phyloP scores from a whole-genome alignment of 1,139 yeast species.

The Citeromyces hawaiiensis region DNA sequence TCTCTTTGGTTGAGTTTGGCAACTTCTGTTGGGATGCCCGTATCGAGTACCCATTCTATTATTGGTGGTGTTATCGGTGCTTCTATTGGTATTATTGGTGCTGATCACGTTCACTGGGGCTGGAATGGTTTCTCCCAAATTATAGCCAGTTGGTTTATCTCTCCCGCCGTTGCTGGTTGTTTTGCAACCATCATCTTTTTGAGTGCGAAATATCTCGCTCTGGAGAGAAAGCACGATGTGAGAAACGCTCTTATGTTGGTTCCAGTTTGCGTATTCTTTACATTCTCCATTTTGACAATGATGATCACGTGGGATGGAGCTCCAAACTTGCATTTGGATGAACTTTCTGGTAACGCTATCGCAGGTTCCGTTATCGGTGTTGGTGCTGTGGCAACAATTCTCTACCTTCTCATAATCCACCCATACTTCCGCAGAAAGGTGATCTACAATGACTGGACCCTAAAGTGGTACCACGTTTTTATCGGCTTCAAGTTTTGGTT shows the following conservation, averaged over 20 bases:
- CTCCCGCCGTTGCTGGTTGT: constrained; percentile 59
- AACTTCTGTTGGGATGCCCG: constrained; percentile 59
- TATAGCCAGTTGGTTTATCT: constrained; percentile 73
- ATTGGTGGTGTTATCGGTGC: constrained; percentile 71
- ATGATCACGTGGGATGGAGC: constrained; percentile 62
- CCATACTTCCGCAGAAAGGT: constrained; percentile 56
- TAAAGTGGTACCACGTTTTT: constrained; percentile 41
- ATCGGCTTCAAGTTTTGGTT: constrained; percentile 47
- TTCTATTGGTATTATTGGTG: constrained; percentile 53
- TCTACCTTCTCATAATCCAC: constrained; percentile 41
- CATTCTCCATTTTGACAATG: constrained; percentile 52
- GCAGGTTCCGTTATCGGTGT: constrained; percentile 49
- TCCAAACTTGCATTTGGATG: constrained; percentile 43
- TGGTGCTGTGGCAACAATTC: constrained; percentile 37
- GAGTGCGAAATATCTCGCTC: constrained; percentile 43
- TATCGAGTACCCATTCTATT: constrained; percentile 68
- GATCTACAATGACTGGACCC: constrained; percentile 54
- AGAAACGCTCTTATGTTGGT: constrained; percentile 43
- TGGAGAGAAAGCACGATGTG: constrained; percentile 41
- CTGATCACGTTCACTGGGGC: constrained; percentile 52
- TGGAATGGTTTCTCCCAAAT: constrained; percentile 65
- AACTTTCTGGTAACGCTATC: constrained; percentile 35
- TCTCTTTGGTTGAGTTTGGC: constrained; percentile 61
- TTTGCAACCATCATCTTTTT: constrained; percentile 48
- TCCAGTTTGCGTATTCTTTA: constrained; percentile 47